Base-by-base conservation (phyloP, 2,329 filamentous ascomycete species). In the Colletotrichum cordylinicola region DNA sequence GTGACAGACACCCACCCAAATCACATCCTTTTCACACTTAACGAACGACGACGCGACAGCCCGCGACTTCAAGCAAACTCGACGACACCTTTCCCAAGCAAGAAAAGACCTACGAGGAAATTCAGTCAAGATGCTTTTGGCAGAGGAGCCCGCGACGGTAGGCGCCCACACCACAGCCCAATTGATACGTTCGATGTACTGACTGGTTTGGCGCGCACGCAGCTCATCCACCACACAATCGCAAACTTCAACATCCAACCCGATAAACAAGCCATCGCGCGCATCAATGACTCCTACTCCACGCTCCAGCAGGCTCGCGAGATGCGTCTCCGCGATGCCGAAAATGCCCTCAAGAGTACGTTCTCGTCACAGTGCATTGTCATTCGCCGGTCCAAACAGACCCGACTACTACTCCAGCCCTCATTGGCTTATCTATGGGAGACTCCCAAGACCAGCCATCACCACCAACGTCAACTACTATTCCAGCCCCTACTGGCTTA, bases 171-270 rank as follows among this genome's bases (percentile, higher is more conserved):
- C 55, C 29, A 16, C 18, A 27, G 37, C 58, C 1, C 39, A 6
- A 37, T 52, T 62, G 64, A 52, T 43, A 62, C 43, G 4, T 3
- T 35, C 33, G 10, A 66, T 52, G n/a, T 15, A 64, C 15, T 39
- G 31, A 67, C 29, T 37, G 60, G 31, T 70, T 29, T 37, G 37
- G 39, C 58, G 33, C 12, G 74, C 62, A 27, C 72, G 62, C 85
- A 97, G 94, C 94, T 98, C 82, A 98, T 99, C 87, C 91, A 93
- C 83, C 94, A 98, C 87, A 98, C 96, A 56, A 94, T 98, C 81
- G 91, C 93, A 81, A 98, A 98, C 89, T 99, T 99, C 92, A 97
- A 98, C 88, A 98, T 96, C 81, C 89, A 91, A 24, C 95, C 95
- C 13, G 97, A 99, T 89, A 97, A 96, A 82, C 89, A 92, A 79